These are phyloP conservation scores for Metschnikowia sp. DNA, from an alignment of 805 yeast genomes.

Conservation along the genomic window DNA sequence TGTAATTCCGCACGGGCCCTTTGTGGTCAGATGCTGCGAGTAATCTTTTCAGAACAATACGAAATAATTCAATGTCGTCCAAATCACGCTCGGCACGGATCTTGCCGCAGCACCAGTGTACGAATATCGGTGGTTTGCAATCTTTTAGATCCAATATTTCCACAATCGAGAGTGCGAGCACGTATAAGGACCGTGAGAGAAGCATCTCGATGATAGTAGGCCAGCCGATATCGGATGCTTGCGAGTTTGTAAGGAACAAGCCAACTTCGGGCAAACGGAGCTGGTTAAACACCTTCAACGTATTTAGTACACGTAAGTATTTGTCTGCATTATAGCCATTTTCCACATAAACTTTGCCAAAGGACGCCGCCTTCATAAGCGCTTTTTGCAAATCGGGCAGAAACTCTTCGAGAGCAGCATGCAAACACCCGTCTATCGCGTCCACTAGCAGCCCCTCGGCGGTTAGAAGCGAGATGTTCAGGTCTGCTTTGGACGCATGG, in stretches of 20 bases:
- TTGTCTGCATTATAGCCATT: slow-evolving; percentile 52
- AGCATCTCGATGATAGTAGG: slow-evolving; percentile 54
- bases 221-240: slow-evolving; percentile 52
- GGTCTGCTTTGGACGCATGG: slow-evolving; percentile 79
- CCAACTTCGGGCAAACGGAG: slow-evolving; percentile 66
- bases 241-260: slow-evolving; percentile 57
- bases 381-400: slow-evolving; percentile 78
- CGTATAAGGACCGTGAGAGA: slow-evolving; percentile 55
- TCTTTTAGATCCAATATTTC: slow-evolving; percentile 45
- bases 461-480: slow-evolving; percentile 56
- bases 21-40: slow-evolving; percentile 20
- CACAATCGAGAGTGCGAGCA: slow-evolving; percentile 61
- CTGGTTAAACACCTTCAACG: slow-evolving; percentile 65
- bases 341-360: slow-evolving; percentile 69
- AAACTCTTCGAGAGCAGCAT: slow-evolving; percentile 75
- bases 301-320: slow-evolving; percentile 61
- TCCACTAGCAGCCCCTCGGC: slow-evolving; percentile 40
- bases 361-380: slow-evolving; percentile 73
- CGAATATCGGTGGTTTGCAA: slow-evolving; percentile 44
- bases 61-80: slow-evolving; percentile 59
- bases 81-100: slow-evolving; percentile 50
- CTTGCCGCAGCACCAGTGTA: slow-evolving; percentile 78
- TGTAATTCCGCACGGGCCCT: slow-evolving; percentile 26
- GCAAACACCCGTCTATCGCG: slow-evolving; percentile 70
- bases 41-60: slow-evolving; percentile 47